These are phyloP conservation scores for Amorphotheca resinae DNA, from an alignment of 495 filamentous ascomycete species.

Conservation along the genomic window DNA sequence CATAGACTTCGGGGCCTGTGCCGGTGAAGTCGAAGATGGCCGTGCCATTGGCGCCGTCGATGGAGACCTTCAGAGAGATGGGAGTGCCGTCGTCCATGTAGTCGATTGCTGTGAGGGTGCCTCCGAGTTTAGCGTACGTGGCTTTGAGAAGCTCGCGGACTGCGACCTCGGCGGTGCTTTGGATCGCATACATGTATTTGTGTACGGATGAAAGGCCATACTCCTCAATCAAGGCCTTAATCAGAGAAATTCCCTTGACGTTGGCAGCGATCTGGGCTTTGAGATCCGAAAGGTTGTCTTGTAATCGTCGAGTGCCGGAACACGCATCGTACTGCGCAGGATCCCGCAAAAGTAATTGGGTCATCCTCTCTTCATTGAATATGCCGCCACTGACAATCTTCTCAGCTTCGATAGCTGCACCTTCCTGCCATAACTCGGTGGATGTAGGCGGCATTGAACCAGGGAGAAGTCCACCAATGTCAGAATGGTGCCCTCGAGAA, in stretches of 20 bases:
- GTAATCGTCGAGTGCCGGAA: constrained; percentile 20
- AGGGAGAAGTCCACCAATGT: constrained; percentile 23
- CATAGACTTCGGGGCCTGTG: constrained; percentile 20
- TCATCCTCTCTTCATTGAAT: constrained; percentile 23
- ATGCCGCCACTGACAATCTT: constrained; percentile 20
- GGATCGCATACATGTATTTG: constrained; percentile 23
- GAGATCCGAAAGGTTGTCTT: constrained; percentile 25
- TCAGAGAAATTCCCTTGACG: constrained; percentile 19
- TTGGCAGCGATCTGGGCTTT: constrained; percentile 25
- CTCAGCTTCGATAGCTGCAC: constrained; percentile 21
- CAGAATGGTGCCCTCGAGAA: constrained; percentile 24
- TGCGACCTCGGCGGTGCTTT: constrained; percentile 21
- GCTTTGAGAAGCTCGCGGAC: constrained; percentile 19
- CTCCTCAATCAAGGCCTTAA: constrained; percentile 20
- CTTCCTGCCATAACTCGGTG: constrained; percentile 22
- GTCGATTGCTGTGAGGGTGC: constrained; percentile 18
- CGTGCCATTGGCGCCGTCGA: constrained; percentile 18
- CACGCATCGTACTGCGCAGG: constrained; percentile 22
- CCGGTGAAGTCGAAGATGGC: constrained; percentile 27
- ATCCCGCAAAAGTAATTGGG: constrained; percentile 17
- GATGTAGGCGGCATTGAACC: constrained; percentile 23
- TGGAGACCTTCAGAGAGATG: constrained; percentile 22
- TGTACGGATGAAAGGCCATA: constrained; percentile 19
- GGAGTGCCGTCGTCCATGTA: constrained; percentile 26
- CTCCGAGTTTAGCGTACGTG: constrained; percentile 9